These are phyloP conservation scores for Solanum commersonii DNA, from an alignment of 257 asterid genomes.

Conservation along the genomic window DNA sequence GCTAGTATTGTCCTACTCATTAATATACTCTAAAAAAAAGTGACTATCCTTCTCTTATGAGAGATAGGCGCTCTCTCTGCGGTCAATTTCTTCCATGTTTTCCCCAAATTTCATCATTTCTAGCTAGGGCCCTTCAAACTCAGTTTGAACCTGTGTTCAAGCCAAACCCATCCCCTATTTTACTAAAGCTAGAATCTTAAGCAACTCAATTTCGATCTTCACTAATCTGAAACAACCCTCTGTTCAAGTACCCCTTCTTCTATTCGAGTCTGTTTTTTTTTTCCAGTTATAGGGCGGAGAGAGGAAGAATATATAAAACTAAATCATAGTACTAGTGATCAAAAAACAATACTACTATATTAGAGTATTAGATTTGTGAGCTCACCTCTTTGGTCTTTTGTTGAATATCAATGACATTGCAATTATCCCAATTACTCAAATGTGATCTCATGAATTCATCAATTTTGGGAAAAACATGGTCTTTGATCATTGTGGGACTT, in stretches of 20 bases:
- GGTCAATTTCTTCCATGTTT: background rate
- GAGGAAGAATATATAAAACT: background rate
- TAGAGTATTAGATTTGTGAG: background rate
- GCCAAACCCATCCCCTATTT: background rate
- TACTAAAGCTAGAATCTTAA: background rate
- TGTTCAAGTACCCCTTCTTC: background rate
- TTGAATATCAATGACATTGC: constrained; percentile 46
- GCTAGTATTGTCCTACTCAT: background rate
- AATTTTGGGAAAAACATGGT: constrained; percentile 34
- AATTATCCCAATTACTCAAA: constrained; percentile 40
- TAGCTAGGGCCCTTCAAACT: accelerated
- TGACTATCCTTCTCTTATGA: background rate
- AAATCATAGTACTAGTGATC: background rate
- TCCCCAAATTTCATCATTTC: background rate
- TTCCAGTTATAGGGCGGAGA: background rate
- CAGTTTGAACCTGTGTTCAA: background rate
- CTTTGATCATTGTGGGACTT: constrained; percentile 40
- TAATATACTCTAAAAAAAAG: background rate
- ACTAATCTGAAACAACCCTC: accelerated
- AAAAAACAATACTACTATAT: background rate
- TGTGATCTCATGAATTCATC: constrained; percentile 45
- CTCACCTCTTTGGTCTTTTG: constrained; percentile 44
- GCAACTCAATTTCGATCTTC: background rate
- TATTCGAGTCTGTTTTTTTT: background rate
- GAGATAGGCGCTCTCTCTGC: background rate